Base-by-base conservation (phyloP, 2,329 filamentous ascomycete genomes). In the Apiospora aurea region DNA sequence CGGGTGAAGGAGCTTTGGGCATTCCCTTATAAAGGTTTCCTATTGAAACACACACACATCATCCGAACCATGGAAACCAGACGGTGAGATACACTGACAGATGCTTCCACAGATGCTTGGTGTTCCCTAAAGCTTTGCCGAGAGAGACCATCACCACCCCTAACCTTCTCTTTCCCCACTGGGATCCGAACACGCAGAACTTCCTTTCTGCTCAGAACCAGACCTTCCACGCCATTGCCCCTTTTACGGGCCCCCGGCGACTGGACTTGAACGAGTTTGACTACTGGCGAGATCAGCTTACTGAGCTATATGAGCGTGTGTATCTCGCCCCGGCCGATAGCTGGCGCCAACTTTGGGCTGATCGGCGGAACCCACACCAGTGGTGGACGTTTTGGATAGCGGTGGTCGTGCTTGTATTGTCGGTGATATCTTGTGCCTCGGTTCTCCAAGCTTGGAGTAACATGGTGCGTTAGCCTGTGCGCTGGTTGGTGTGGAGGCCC, bases 391-490 rank as follows among this genome's bases (percentile, higher is more conserved):
- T 51, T 11, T 51, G 47, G 47, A 26, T 51, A 24, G 47, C 47
- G 47, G 47, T 51, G 21, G 47, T 51, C n/a, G 47, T 51, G 10
- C 47, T 51, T 8, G 47, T 51, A 24, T 24, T 51, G n/a, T 51
- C 47, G n/a, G 47, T 51, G 3, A 24, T 51, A n/a, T 51, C 47
- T 11, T 51, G n/a, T 8, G n/a, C 47, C n/a, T 51, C 47, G 2
- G 47, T 51, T n/a, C n/a, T 51, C n/a, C 47, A 51, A n/a, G 47
- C 47, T 24, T 46, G 44, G n/a, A n/a, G n/a, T n/a, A n/a, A n/a
- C n/a, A n/a, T n/a, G n/a, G n/a, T n/a, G n/a, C n/a, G n/a, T n/a
- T n/a, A n/a, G n/a, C n/a, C n/a, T n/a, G n/a, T n/a, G n/a, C n/a
- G n/a, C n/a, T n/a, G n/a, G n/a, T n/a, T n/a, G n/a, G n/a, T n/a